phyloP scores from a whole-genome alignment of 2,329 filamentous ascomycete species.

The Xylariales sp. region DNA sequence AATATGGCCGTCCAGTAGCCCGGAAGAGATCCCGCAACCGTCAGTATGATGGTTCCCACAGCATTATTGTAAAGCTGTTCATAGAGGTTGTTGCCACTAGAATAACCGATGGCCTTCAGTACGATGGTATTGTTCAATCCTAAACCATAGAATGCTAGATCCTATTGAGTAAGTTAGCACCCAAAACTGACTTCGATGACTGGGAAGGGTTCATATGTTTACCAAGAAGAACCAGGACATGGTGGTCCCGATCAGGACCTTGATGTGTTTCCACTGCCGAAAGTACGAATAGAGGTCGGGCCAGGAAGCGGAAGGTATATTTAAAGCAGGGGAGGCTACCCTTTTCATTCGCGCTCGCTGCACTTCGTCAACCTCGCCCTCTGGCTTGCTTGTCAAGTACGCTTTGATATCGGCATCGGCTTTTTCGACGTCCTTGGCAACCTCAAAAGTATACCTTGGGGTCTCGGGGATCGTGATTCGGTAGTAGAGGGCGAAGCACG shows the following conservation, averaged over 20 bases:
- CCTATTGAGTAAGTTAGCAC: too few species aligned
- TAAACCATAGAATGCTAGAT: conserved; percentile 65
- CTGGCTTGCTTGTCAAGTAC: conserved; percentile 44
- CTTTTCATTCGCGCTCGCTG: conserved; percentile 50
- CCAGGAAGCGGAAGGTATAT: conserved; percentile 67
- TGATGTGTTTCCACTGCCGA: conserved; percentile 63
- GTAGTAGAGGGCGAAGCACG: conserved; percentile 77
- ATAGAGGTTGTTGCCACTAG: conserved; percentile 59
- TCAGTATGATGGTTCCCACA: conserved; percentile 71
- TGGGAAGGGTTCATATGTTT: too few species aligned
- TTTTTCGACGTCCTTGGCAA: conserved; percentile 70
- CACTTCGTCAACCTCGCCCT: conserved; percentile 43
- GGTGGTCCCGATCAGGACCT: conserved; percentile 70
- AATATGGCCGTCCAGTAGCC: conserved; percentile 77
- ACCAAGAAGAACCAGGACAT: conserved; percentile 77
- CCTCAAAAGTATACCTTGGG: conserved; percentile 78
- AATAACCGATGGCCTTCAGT: conserved; percentile 68
- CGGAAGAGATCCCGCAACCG: conserved; percentile 72
- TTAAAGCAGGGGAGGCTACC: conserved; percentile 45
- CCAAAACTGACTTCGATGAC: too few species aligned
- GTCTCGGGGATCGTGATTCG: conserved; percentile 83
- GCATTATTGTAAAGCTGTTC: conserved; percentile 67
- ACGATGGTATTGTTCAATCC: conserved; percentile 73
- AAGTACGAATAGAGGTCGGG: conserved; percentile 65
- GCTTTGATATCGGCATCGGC: conserved; percentile 68